phyloP scores from a whole-genome alignment of 257 asterid species.

The Nicotiana otophora region DNA sequence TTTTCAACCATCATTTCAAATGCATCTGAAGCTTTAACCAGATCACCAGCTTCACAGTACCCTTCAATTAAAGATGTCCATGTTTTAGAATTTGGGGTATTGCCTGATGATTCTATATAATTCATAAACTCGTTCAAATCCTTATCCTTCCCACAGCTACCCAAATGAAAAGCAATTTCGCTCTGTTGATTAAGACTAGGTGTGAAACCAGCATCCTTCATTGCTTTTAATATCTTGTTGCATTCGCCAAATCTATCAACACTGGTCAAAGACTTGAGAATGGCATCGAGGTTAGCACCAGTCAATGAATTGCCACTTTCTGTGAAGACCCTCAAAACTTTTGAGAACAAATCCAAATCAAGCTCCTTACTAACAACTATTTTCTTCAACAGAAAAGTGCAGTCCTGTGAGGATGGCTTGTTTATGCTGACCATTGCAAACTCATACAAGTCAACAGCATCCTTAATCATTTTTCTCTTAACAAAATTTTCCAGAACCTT shows the following conservation, averaged over 20 bases:
- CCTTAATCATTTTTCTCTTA: constrained; percentile 48
- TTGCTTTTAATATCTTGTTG: constrained; percentile 42
- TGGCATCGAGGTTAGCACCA: constrained; percentile 40
- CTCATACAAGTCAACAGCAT: constrained; percentile 75
- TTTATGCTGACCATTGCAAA: constrained; percentile 55
- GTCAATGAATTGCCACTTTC: constrained; percentile 52
- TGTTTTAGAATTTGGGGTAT: constrained; percentile 19
- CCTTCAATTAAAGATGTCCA: constrained; percentile 72
- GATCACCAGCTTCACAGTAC: constrained; percentile 44
- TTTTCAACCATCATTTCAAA: constrained; percentile 48
- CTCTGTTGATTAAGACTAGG: constrained; percentile 34
- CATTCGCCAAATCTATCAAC: constrained; percentile 65
- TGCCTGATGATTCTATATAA: constrained; percentile 21
- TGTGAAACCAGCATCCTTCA: constrained; percentile 53
- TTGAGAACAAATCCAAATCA: constrained; percentile 51
- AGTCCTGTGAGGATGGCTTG: constrained; percentile 61
- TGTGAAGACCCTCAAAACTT: constrained; percentile 50
- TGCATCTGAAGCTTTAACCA: constrained; percentile 48
- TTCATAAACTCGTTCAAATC: constrained; percentile 43
- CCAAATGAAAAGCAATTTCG: constrained; percentile 54
- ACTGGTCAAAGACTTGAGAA: constrained; percentile 68
- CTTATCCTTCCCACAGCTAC: constrained; percentile 34
- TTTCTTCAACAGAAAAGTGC: constrained; percentile 69
- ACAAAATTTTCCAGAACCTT: constrained; percentile 37
- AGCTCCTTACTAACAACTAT: constrained; percentile 61